Percentiles rank a stretch among this genome's conserved stretches.
Conservation (phyloP, 345 rosid genomes). For the Sisymbrium irio region DNA sequence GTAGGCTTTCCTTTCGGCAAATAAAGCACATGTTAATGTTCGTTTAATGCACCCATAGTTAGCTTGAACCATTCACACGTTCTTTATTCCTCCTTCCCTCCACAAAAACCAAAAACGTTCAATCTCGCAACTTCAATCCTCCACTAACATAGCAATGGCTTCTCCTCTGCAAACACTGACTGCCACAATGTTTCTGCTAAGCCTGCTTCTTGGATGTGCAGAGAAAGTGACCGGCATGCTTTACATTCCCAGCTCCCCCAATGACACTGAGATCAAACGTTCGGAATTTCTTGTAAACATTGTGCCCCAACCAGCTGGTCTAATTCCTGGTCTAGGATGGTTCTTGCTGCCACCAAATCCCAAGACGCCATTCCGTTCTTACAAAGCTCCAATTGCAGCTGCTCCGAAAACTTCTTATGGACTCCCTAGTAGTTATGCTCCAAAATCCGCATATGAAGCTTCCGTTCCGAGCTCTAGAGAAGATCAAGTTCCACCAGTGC, state of each 20-base stretch:
- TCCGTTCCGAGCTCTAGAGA: slow-evolving; percentile 38
- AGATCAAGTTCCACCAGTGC: slow-evolving; percentile 31
- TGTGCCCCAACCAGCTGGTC: slow-evolving; percentile 33
- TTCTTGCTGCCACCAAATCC: slow-evolving; percentile 45
- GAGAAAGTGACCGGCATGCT: slow-evolving; percentile 41
- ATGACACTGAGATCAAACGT: slow-evolving; percentile 40
- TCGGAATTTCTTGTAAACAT: slow-evolving; percentile 39
- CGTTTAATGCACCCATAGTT: slow-evolving; percentile 21
- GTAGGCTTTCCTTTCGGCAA: slow-evolving; percentile 1
- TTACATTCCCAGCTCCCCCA: slow-evolving; percentile 24
- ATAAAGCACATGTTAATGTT: slow-evolving; percentile 5
- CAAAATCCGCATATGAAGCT: slow-evolving; percentile 56
- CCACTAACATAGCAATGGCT: neutral
- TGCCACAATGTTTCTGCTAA: neutral
- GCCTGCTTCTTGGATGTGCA: slow-evolving; percentile 28
- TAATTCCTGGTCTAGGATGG: slow-evolving; percentile 57
- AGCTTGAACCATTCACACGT: slow-evolving; percentile 6
- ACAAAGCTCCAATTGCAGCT: neutral
- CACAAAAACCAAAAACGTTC: slow-evolving; percentile 16
- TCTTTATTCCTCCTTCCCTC: neutral
- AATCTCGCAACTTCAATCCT: neutral
- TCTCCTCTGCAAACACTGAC: neutral
- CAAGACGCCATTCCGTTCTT: slow-evolving; percentile 18
- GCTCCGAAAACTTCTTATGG: neutral
- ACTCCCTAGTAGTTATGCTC: slow-evolving; percentile 41